phyloP scores from a whole-genome alignment of 139 green algal species.

The Mesotaenium endlicherianum region DNA sequence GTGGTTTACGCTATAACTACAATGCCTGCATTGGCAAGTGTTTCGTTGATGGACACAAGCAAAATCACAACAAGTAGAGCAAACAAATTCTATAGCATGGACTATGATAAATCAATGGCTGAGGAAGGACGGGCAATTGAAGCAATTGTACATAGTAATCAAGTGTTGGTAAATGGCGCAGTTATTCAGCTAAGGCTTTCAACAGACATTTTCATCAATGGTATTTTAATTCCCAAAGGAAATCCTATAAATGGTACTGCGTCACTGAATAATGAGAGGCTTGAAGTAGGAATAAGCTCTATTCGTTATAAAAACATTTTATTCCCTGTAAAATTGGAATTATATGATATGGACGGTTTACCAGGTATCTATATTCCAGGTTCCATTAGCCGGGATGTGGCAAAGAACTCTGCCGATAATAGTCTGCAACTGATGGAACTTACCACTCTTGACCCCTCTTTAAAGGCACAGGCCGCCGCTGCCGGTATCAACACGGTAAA shows the following conservation, averaged over 20 bases:
- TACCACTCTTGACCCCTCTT: not conserved
- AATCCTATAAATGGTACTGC: not conserved
- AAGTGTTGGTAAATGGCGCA: not conserved
- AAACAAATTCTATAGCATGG: not conserved
- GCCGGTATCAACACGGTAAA: not conserved
- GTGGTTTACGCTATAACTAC: not conserved
- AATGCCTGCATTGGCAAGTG: not conserved
- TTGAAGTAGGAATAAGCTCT: not conserved
- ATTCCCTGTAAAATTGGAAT: not conserved
- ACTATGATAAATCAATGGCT: not conserved
- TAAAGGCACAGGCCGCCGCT: not conserved
- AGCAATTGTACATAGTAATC: not conserved
- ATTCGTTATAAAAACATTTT: not conserved
- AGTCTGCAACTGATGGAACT: not conserved
- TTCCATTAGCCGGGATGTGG: not conserved
- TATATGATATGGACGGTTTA: not conserved
- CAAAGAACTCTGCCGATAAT: not conserved
- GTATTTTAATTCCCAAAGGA: not conserved
- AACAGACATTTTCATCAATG: not conserved
- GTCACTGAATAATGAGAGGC: not conserved
- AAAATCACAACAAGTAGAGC: too few relatives aligned
- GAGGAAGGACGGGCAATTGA: not conserved
- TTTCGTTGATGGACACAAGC: not conserved
- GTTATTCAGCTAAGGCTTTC: not conserved
- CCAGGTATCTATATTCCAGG: not conserved